Conservation (phyloP, 163 green algal species). For the Scenedesmus sp. region DNA sequence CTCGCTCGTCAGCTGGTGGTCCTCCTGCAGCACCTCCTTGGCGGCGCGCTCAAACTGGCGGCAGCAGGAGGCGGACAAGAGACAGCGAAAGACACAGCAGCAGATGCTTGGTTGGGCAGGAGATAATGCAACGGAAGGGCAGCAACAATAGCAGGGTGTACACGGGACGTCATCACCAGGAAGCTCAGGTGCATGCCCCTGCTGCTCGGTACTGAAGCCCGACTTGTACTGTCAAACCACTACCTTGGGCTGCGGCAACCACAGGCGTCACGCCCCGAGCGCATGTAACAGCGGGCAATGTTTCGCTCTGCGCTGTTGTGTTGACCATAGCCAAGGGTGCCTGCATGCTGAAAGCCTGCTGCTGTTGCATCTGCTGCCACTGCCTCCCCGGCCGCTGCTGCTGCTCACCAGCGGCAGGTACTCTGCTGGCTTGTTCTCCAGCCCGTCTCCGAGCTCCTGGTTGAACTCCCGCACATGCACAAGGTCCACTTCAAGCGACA, state of each 20-base stretch:
- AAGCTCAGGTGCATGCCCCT: background rate
- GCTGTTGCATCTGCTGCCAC: background rate
- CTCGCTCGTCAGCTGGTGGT: conserved; percentile 59
- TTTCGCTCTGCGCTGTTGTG: background rate
- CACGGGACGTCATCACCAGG: too few relatives aligned
- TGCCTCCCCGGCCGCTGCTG: background rate
- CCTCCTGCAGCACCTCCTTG: conserved; percentile 69
- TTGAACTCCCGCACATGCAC: conserved; percentile 75
- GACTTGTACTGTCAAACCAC: too few relatives aligned
- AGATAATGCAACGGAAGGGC: too few relatives aligned
- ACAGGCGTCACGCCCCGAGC: too few relatives aligned
- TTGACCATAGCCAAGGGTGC: background rate
- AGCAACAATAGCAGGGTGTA: too few relatives aligned
- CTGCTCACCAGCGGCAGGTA: conserved; percentile 76
- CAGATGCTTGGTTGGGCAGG: too few relatives aligned
- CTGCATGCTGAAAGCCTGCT: background rate
- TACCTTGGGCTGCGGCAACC: too few relatives aligned
- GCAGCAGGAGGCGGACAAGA: background rate
- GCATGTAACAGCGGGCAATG: too few relatives aligned
- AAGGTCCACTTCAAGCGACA: conserved; percentile 76
- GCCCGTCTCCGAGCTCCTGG: conserved; percentile 60
- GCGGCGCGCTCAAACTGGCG: conserved; percentile 74
- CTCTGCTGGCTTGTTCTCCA: conserved; percentile 74
- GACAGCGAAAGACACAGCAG: background rate
- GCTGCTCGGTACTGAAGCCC: too few relatives aligned